Evolutionary conservation across 257 asterid species (phyloP).

Genomic region (Jaltomata sinuosa): DNA sequence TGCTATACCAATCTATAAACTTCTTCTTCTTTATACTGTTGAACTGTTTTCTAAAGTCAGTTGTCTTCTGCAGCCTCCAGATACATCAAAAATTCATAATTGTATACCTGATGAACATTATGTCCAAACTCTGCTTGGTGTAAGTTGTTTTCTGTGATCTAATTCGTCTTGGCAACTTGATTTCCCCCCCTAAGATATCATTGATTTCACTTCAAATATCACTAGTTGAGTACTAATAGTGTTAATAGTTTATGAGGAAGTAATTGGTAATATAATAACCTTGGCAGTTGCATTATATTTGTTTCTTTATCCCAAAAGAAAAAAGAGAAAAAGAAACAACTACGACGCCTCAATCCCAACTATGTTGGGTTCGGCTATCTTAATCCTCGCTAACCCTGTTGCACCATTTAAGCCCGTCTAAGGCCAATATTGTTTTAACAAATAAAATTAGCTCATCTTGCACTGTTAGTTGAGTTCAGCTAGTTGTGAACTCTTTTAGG

Average conservation of each 20-base stretch:
- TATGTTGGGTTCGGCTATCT: neutral
- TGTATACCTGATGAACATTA: conserved; percentile 99
- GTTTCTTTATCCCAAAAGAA: neutral
- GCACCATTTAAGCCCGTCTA: neutral
- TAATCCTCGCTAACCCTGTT: neutral
- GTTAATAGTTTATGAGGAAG: neutral
- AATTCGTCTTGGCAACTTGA: neutral
- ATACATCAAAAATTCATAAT: conserved; percentile 70
- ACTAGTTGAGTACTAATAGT: neutral
- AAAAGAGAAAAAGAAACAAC: neutral
- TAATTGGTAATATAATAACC: neutral
- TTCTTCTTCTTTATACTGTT: neutral
- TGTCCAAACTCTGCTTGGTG: conserved; percentile 87
- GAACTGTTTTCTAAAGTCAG: neutral
- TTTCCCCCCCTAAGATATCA: neutral
- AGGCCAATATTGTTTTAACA: neutral
- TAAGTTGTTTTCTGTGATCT: conserved; percentile 24
- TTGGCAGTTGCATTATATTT: neutral
- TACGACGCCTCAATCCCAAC: neutral
- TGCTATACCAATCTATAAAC: neutral
- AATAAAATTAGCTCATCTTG: neutral
- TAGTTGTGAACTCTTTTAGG: neutral
- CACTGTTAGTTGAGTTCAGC: neutral
- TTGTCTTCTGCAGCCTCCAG: conserved; percentile 59
- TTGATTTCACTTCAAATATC: neutral